phyloP scores from a whole-genome alignment of 108 stramenopile genomes.

The Stephanodiscus minutulus region DNA sequence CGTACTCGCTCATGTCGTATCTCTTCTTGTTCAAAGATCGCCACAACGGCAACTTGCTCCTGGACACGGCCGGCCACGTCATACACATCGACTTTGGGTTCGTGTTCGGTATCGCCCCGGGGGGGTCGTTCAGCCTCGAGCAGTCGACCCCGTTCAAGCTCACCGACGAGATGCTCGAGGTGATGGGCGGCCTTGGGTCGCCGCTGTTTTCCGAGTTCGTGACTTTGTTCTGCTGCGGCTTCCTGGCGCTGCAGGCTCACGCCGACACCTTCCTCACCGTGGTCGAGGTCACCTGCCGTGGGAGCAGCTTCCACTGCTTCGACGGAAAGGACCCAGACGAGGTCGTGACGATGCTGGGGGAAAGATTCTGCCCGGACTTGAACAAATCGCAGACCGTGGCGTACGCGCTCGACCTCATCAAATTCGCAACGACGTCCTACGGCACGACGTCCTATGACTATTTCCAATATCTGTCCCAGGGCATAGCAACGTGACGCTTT shows the following conservation, averaged over 20 bases:
- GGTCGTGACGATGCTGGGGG: constrained; percentile 74
- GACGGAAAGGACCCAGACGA: constrained; percentile 79
- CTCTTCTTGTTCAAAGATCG: constrained; percentile 97
- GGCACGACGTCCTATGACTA: constrained; percentile 94
- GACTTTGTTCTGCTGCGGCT: constrained; percentile 94
- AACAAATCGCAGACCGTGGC: constrained; percentile 89
- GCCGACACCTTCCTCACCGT: constrained; percentile 82
- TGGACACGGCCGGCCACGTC: constrained; percentile 96
- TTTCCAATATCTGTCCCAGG: constrained; percentile 93
- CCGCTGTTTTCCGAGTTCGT: constrained; percentile 95
- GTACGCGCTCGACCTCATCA: constrained; percentile 87
- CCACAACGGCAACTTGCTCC: constrained; percentile 96
- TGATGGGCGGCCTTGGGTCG: constrained; percentile 90
- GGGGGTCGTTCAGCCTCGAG: constrained; percentile 94
- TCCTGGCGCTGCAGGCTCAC: constrained; percentile 94
- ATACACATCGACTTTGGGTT: constrained; percentile 99
- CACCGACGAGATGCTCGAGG: constrained; percentile 95
- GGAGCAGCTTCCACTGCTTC: constrained; percentile 94
- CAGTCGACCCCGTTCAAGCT: constrained; percentile 96
- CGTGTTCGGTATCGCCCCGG: constrained; percentile 94
- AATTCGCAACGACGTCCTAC: constrained; percentile 79
- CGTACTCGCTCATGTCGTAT: constrained; percentile 96
- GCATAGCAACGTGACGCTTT: constrained; percentile 68
- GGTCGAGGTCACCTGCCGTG: constrained; percentile 87
- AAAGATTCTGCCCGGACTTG: constrained; percentile 81